Base-by-base conservation (phyloP, 805 yeast genomes). In the Pichia californica region DNA sequence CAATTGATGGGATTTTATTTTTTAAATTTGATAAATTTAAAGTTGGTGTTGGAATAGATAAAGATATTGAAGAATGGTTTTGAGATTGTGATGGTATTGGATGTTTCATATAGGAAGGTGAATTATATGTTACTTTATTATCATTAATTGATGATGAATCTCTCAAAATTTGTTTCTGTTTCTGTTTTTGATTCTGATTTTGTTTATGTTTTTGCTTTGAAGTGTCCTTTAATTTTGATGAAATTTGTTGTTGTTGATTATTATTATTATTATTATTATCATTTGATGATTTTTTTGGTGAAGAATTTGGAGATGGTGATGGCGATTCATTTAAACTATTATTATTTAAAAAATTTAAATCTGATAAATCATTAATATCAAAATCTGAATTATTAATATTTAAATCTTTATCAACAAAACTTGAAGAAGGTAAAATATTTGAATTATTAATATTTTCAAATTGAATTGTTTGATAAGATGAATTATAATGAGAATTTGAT, bases 321-420 rank as follows among this genome's bases (percentile, higher is more conserved):
- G 42, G 38, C n/a, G 49, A 46, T 25, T 42, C 34, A n/a, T n/a
- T n/a, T 16, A 18, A 28, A 34, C 25, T 9, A n/a, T 19, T 18
- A 9, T 10, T 16, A 16, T 26, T 8, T 11, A 5, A 21, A 30
- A 30, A 34, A 8, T 11, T 30, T 30, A 23, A 7, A 8, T 38
- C 41, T 31, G 35, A n/a, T 9, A 38, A 31, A 20, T 38, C 21
- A n/a, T 16, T 32, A 3, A 18, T 13, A 19, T 26, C 30, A n/a
- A n/a, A 25, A 25, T 7, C 27, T 31, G n/a, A 23, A 27, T 28
- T 18, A 29, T 7, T 27, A 29, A 25, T 20, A 26, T 19, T 20
- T 5, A 31, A 15, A 31, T 29, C 35, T 21, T 29, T 34, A 34
- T 41, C 27, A 5, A 37, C 43, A 39, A 46, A 46, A 36, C 45